phyloP scores from a whole-genome alignment of 2,329 filamentous ascomycete genomes.

The Penicillium decumbens region DNA sequence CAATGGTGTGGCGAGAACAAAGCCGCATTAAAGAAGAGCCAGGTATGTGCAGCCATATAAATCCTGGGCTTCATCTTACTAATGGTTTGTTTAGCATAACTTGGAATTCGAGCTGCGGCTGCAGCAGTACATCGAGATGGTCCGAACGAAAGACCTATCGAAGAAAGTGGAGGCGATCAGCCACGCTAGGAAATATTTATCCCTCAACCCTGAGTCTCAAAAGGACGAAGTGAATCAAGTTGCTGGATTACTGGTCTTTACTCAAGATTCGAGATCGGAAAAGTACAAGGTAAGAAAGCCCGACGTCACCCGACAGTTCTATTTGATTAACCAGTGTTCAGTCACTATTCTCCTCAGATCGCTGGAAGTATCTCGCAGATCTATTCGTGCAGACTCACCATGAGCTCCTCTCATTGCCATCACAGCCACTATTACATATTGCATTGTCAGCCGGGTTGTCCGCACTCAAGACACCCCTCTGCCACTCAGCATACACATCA shows the following conservation, averaged over 20 bases:
- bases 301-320: background rate
- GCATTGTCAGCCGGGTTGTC: conserved; percentile 87
- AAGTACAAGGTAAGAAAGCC: conserved; percentile 53
- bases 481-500: conserved; percentile 65
- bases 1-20: conserved; percentile 93
- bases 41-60: conserved; percentile 49
- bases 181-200: conserved; percentile 78
- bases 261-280: conserved; percentile 55
- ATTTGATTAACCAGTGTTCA: conserved; percentile 27
- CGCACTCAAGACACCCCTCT: conserved; percentile 90
- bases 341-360: conserved; percentile 66
- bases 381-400: conserved; percentile 85
- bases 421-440: conserved; percentile 79
- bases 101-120: conserved; percentile 89
- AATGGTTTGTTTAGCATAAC: conserved; percentile 54
- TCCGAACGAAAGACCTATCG: conserved; percentile 60
- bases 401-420: conserved; percentile 74
- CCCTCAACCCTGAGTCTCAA: conserved; percentile 64
- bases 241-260: conserved; percentile 74
- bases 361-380: conserved; percentile 72
- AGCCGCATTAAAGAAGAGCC: conserved; percentile 81
- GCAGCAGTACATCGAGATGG: conserved; percentile 91
- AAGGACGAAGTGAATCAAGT: conserved; percentile 66
- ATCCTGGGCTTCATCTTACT: background rate
- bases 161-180: conserved; percentile 71